Conservation (phyloP, 2,329 filamentous ascomycete genomes). For the Colletotrichum gloeosporioides region DNA sequence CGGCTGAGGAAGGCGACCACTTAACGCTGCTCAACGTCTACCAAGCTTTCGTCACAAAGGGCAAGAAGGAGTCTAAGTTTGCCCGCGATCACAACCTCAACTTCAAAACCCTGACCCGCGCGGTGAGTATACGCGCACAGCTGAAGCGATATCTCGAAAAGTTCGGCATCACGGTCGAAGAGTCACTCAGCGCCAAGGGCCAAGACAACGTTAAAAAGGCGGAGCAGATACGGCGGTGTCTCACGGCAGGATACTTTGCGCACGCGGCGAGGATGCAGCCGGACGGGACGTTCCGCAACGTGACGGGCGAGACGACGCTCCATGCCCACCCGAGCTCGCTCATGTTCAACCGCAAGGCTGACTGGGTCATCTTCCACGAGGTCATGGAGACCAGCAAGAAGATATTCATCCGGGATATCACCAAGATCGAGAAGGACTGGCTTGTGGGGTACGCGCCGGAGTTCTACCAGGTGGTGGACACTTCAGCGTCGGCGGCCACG, state of each 20-base stretch:
- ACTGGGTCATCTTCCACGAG: constrained; percentile 97
- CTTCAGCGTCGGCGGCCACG: constrained; percentile 20
- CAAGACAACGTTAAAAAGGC: constrained; percentile 46
- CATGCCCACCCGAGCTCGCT: constrained; percentile 91
- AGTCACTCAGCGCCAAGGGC: constrained; percentile 50
- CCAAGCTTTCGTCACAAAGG: constrained; percentile 82
- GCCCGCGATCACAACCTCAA: constrained; percentile 88
- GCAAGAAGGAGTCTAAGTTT: constrained; percentile 83
- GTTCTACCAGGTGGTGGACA: constrained; percentile 70
- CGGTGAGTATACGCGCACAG: constrained; percentile 86
- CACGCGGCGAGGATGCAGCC: constrained; percentile 93
- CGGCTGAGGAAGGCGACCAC: constrained; percentile 92
- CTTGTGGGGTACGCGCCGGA: constrained; percentile 85
- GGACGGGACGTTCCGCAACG: constrained; percentile 87
- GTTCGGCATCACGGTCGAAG: constrained; percentile 75
- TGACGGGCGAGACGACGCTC: constrained; percentile 78
- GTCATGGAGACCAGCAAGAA: constrained; percentile 89
- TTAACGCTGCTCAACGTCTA: constrained; percentile 94
- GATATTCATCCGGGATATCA: constrained; percentile 88
- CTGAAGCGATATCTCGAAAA: constrained; percentile 86
- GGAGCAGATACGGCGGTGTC: constrained; percentile 81
- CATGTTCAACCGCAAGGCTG: constrained; percentile 95
- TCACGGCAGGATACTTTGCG: constrained; percentile 90
- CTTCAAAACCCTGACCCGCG: constrained; percentile 81
- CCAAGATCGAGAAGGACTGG: constrained; percentile 94